Base-by-base conservation (phyloP, 805 yeast genomes). In the Kodamaea sagamina region DNA sequence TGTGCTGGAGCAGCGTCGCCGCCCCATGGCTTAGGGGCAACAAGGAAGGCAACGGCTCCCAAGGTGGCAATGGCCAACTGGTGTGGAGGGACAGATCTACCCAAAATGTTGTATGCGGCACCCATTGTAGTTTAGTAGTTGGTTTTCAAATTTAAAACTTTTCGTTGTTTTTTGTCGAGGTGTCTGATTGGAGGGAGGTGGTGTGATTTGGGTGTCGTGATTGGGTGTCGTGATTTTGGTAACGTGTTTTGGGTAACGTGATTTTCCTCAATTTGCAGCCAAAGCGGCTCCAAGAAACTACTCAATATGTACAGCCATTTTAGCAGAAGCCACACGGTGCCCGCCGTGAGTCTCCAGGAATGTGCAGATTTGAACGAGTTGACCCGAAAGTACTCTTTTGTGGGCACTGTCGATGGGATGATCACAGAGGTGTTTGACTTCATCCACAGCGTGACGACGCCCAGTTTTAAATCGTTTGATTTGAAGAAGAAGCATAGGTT, bases 81-180 rank as follows among this genome's bases (percentile, higher is more conserved):
- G 71, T 89, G 92, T 48, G 97, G 81, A 58, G 81, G 89, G 59
- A 89, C 81, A 51, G 86, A 68, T 73, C 77, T 88, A 48, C 98
- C 98, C 59, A 89, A 73, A 57, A 90, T 84, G 48, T 74, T 74
- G 77, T 90, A 90, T 62, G 89, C 86, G 59, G 86, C 80, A 68
- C 86, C 95, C 96, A 89, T 89, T 63, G 40, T 53, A 25, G 18
- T 15, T 27, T 17, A 13, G 25, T 24, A 12, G 25, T 32, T 32
- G 31, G 9, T 32, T 18, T 18, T 35, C 29, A 15, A 27, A 26
- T 32, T 32, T 41, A 32, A 41, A 41, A 32, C 36, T 41, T 41
- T 41, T 29, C 39, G 15, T 9, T 32, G 25, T 40, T 32, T 28
- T 29, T 28, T 21, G 24, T 21, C 24, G 24, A 21, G 24, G 6